These are phyloP conservation scores for Ophiosphaerella herpotricha DNA, from an alignment of 2,329 filamentous ascomycete species.

Conservation along the genomic window DNA sequence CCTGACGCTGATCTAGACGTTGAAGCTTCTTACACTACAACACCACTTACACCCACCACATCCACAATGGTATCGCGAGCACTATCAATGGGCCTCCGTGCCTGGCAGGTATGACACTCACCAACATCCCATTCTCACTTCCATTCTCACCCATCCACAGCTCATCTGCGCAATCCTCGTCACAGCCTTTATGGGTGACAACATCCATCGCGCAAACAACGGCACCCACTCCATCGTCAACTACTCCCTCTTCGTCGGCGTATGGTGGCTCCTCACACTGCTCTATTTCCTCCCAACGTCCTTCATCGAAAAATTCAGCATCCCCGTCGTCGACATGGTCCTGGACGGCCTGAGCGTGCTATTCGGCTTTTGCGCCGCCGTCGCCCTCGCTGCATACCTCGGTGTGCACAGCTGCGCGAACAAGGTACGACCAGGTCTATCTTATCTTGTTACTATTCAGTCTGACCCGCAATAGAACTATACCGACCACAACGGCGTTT, in stretches of 20 bases:
- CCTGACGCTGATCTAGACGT: not conserved
- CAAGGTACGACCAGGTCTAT: constrained; percentile 48
- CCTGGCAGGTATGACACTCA: constrained; percentile 44
- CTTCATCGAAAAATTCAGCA: constrained; percentile 58
- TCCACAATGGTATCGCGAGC: constrained; percentile 48
- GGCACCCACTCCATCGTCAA: constrained; percentile 63
- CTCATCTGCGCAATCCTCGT: constrained; percentile 64
- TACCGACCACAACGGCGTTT: constrained; percentile 60
- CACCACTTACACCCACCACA: constrained; percentile 11
- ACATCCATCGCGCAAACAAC: constrained; percentile 58
- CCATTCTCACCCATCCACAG: constrained; percentile 40
- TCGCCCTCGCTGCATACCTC: constrained; percentile 73
- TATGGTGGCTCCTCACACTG: constrained; percentile 67
- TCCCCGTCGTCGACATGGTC: constrained; percentile 59
- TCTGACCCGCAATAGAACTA: constrained; percentile 42
- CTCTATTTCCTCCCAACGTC: constrained; percentile 65
- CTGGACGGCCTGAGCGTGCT: constrained; percentile 65
- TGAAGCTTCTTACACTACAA: constrained; percentile 3
- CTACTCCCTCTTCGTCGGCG: constrained; percentile 71
- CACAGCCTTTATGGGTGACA: constrained; percentile 66
- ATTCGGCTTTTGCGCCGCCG: constrained; percentile 71
- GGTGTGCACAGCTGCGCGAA: constrained; percentile 70
- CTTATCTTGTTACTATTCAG: not conserved
- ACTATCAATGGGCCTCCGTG: constrained; percentile 48
- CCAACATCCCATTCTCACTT: not conserved